phyloP scores from a whole-genome alignment of 192 early-diverging fungal species.

The Podila verticillata region DNA sequence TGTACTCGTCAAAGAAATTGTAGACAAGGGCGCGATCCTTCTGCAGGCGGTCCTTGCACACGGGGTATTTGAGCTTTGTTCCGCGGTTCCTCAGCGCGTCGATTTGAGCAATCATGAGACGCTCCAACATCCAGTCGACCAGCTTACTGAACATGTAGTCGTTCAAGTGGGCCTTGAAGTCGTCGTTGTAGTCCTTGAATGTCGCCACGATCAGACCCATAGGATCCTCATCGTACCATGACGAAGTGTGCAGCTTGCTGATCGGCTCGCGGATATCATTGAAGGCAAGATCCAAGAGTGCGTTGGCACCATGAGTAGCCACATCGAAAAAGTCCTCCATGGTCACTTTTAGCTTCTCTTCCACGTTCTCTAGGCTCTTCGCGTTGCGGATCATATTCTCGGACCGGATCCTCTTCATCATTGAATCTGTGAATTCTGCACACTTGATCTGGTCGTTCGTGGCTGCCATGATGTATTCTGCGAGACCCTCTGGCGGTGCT shows the following conservation, averaged over 20 bases:
- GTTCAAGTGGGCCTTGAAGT: slow-evolving; percentile 88
- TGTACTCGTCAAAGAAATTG: slow-evolving; percentile 84
- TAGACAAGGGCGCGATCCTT: slow-evolving; percentile 77
- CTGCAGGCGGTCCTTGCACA: slow-evolving; percentile 74
- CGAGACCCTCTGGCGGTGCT: slow-evolving; percentile 84
- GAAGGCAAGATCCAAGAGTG: slow-evolving; percentile 87
- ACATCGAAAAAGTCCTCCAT: slow-evolving; percentile 94
- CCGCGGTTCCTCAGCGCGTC: slow-evolving; percentile 86
- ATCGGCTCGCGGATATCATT: slow-evolving; percentile 84
- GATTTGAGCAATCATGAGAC: slow-evolving; percentile 85
- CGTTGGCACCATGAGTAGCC: slow-evolving; percentile 76
- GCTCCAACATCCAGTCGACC: slow-evolving; percentile 86
- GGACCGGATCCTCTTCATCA: slow-evolving; percentile 63
- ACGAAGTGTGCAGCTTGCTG: slow-evolving; percentile 73
- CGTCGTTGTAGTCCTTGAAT: slow-evolving; percentile 93
- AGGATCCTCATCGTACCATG: slow-evolving; percentile 94
- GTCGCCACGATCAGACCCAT: slow-evolving; percentile 91
- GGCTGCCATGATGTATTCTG: slow-evolving; percentile 95
- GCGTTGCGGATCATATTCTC: slow-evolving; percentile 55
- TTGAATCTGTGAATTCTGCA: slow-evolving; percentile 90
- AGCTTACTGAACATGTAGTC: slow-evolving; percentile 90
- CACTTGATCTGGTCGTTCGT: slow-evolving; percentile 94
- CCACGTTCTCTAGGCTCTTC: slow-evolving; percentile 69
- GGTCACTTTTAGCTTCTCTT: slow-evolving; percentile 71
- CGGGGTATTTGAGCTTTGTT: slow-evolving; percentile 76